phyloP scores from a whole-genome alignment of 176 grass and related monocot species.

The Urochloa ruziziensis region DNA sequence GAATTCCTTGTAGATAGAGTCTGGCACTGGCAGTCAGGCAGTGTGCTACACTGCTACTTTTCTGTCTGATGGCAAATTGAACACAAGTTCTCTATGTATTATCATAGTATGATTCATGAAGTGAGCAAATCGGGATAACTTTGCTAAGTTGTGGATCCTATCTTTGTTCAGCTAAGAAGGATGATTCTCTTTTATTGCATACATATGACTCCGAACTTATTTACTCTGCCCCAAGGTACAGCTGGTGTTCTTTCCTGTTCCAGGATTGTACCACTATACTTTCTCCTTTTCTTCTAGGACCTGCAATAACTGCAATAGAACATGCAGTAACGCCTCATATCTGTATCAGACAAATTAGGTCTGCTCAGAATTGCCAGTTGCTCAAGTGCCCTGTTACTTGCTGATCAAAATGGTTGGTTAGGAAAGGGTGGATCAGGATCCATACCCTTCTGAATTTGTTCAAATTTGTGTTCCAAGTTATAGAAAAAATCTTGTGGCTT shows the following conservation, averaged over 20 bases:
- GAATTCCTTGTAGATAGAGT: not conserved
- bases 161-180: not conserved
- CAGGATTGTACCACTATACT: not conserved
- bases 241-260: not conserved
- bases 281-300: not conserved
- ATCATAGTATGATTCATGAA: not conserved
- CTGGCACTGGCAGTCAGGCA: no score
- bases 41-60: not conserved
- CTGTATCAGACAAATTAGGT: not conserved
- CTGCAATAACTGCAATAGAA: not conserved
- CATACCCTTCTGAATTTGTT: not conserved
- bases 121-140: not conserved
- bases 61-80: not conserved
- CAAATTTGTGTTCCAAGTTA: not conserved
- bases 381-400: not conserved
- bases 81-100: not conserved
- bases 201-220: not conserved
- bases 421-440: not conserved
- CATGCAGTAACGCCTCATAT: not conserved
- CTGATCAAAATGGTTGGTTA: not conserved
- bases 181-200: not conserved
- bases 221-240: not conserved
- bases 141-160: not conserved
- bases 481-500: not conserved
- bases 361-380: no score